phyloP scores from a whole-genome alignment of 352 stramenopile species.

The Globisporangium spiculum region DNA sequence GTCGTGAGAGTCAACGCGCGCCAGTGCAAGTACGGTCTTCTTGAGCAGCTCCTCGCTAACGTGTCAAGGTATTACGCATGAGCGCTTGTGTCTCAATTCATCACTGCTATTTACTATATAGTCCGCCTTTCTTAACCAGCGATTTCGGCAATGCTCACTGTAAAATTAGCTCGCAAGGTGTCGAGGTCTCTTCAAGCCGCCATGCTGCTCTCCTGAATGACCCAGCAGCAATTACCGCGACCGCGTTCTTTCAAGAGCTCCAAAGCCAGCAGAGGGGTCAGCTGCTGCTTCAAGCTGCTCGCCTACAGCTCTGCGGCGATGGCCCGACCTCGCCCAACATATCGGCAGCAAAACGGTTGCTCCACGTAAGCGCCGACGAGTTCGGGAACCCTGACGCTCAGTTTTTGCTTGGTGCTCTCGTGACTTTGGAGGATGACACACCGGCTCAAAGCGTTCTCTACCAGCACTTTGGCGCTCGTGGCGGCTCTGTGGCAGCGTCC shows the following conservation, averaged over 20 bases:
- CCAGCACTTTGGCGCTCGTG: constrained; percentile 57
- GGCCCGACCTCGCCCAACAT: constrained; percentile 18
- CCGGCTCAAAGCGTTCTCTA: constrained; percentile 31
- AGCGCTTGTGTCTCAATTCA: neutral
- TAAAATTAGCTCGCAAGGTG: constrained; percentile 5
- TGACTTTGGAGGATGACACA: constrained; percentile 14
- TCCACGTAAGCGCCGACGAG: constrained; percentile 35
- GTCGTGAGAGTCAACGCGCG: neutral
- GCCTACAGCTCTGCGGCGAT: constrained; percentile 31
- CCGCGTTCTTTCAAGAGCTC: constrained; percentile 25
- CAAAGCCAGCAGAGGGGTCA: constrained; percentile 21
- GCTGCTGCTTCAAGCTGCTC: constrained; percentile 38
- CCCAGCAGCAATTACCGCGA: constrained; percentile 15
- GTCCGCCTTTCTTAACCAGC: neutral
- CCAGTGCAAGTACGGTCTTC: constrained; percentile 4
- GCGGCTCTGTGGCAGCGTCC: constrained; percentile 33
- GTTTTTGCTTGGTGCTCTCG: constrained; percentile 39
- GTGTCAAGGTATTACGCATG: neutral
- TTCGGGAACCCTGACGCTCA: constrained; percentile 34
- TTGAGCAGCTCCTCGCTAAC: constrained; percentile 14
- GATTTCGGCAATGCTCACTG: constrained; percentile 5
- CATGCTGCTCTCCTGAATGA: neutral
- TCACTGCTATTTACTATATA: neutral
- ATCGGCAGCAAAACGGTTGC: constrained; percentile 26
- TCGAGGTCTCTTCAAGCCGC: neutral